These are phyloP conservation scores for Danielia oregonensis DNA, from an alignment of 805 yeast genomes.

Conservation along the genomic window DNA sequence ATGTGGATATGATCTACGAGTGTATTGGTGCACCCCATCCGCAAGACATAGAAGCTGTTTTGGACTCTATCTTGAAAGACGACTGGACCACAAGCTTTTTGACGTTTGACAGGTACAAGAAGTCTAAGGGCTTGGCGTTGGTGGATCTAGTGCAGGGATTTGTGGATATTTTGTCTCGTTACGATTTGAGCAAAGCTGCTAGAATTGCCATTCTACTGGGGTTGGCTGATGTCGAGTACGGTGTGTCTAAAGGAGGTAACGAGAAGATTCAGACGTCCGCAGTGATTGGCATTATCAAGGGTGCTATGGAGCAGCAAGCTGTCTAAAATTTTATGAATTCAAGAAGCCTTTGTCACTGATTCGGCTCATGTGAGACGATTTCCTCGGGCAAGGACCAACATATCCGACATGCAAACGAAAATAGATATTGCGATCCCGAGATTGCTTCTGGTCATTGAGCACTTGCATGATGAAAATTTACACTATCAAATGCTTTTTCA, in stretches of 20 bases:
- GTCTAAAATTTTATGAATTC: no score
- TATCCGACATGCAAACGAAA: no score
- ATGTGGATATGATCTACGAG: conserved; percentile 77
- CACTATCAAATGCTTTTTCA: no score
- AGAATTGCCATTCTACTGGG: conserved; percentile 65
- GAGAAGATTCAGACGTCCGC: conserved; percentile 90
- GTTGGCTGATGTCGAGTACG: conserved; percentile 84
- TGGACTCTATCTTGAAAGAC: conserved; percentile 76
- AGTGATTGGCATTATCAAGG: conserved; percentile 79
- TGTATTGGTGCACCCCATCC: conserved; percentile 97
- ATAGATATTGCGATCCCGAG: no score
- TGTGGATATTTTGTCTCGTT: conserved; percentile 62
- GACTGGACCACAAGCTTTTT: conserved; percentile 80
- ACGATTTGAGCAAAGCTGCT: conserved; percentile 60
- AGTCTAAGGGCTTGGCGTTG: conserved; percentile 79
- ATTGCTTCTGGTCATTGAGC: no score
- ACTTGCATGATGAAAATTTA: no score
- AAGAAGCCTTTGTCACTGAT: no score
- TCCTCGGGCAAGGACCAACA: no score
- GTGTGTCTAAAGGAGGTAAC: conserved; percentile 87
- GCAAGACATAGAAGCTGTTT: conserved; percentile 67
- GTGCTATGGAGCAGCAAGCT: conserved; percentile 45
- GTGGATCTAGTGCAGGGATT: conserved; percentile 81
- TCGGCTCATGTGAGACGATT: no score
- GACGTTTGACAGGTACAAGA: conserved; percentile 64